Base-by-base conservation (phyloP, 495 filamentous ascomycete species). In the Cercophora samala region DNA sequence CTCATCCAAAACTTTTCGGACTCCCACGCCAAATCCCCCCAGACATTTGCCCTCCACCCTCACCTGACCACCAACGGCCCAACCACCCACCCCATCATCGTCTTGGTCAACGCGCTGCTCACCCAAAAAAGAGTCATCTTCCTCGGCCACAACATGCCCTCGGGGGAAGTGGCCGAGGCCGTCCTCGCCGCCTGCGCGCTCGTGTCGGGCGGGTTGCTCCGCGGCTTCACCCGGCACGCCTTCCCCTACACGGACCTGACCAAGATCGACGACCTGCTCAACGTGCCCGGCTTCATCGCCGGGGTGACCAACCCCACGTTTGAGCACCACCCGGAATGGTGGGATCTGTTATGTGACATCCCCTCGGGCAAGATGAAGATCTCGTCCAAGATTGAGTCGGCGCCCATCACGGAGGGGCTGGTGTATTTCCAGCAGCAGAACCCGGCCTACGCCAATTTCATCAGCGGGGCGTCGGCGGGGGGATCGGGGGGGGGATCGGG, bases 161-260 rank as follows among this genome's bases (percentile, higher is more conserved):
- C 94, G 2, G 91, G 91, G 2, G 92, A 96, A 73, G 95, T 99
- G 13, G 95, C 93, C 6, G 94, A 98, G 79, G 93, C 95, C 4
- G 95, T 99, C 6, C 84, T 99, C 0, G 95, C 91, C 1, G 93
- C 94, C 1, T 98, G 94, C 76, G 91, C 95, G 5, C 84, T 99
- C 32, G 93, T 91, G 22, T 97, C 93, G 24, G 96, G 95, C n/a
- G 95, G 96, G 23, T 83, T 97, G n/a, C 82, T 99, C 19, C 82
- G 92, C 54, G 95, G 96, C 23, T 98, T 98, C 78, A 97, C 93
- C 21, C 87, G 95, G n/a, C 91, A 97, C 80, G 96, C 96, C 17
- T 99, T 99, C 74, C 95, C 95, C 5, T 99, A 99, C 75, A 99
- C 95, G 6, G 95, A 99, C 77, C 84, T 99, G 22, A 96, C 92